Percentiles rank a stretch among this genome's conserved stretches.
Evolutionary conservation across 352 stramenopile species (phyloP).

Genomic region (Aphanomyces cochlioides): DNA sequence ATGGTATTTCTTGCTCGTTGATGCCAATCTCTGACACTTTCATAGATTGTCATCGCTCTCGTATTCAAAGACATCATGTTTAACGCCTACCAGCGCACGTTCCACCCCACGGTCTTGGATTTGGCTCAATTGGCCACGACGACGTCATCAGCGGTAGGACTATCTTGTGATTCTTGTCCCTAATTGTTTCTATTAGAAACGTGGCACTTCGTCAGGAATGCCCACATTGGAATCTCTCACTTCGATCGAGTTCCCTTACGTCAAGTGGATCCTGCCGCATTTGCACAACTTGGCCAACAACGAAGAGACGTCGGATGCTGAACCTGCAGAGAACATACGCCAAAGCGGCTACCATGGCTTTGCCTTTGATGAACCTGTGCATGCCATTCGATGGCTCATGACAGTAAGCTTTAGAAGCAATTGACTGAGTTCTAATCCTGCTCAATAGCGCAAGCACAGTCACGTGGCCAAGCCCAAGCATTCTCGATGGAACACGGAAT

Average conservation of each 20-base stretch:
- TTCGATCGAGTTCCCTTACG: conserved; percentile 17
- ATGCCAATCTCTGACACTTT: neutral
- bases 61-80: conserved; percentile 70
- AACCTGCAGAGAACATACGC: conserved; percentile 59
- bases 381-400: conserved; percentile 76
- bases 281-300: conserved; percentile 21
- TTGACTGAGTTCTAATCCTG: neutral
- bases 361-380: conserved; percentile 73
- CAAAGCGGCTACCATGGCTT: conserved; percentile 51
- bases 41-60: conserved; percentile 45
- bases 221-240: neutral
- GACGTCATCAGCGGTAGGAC: too few relatives aligned
- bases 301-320: conserved; percentile 6
- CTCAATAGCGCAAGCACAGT: conserved; percentile 11
- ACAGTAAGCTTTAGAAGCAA: neutral
- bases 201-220: neutral
- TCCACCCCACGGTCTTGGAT: conserved; percentile 65
- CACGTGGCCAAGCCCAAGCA: neutral
- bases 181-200: too few relatives aligned
- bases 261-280: conserved; percentile 30
- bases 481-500: conserved; percentile 41
- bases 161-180: too few relatives aligned
- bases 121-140: conserved; percentile 55
- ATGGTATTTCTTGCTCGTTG: conserved; percentile 37
- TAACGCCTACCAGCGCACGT: conserved; percentile 57